These are phyloP conservation scores for Mycena crocata DNA, from an alignment of 768 basidiomycete species.

Conservation along the genomic window DNA sequence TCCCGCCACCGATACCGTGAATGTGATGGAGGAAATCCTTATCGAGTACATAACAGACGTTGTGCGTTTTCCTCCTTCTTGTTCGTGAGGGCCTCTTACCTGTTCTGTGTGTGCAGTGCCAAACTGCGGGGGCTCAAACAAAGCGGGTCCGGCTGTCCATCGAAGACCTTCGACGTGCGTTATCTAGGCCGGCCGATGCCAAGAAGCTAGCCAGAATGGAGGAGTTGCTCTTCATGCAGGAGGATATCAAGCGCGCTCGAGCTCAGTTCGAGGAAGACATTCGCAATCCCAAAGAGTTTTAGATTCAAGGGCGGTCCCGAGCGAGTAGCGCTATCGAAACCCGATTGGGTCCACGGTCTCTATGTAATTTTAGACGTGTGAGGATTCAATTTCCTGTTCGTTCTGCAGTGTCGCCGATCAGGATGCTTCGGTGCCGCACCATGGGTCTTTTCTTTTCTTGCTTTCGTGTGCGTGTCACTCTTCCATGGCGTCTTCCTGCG, in stretches of 20 bases:
- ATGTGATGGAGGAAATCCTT: conserved; percentile 93
- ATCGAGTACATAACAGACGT: conserved; percentile 92
- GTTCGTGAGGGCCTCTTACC: conserved; percentile 8
- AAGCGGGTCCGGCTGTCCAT: conserved; percentile 83
- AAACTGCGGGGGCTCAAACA: conserved; percentile 75
- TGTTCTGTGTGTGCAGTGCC: conserved; percentile 62
- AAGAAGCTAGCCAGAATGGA: conserved; percentile 95
- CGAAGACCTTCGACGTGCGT: conserved; percentile 84
- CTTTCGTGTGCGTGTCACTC: conserved; percentile 53
- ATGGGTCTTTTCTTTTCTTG: not conserved
- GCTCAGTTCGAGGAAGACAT: conserved; percentile 76
- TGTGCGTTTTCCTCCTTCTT: conserved; percentile 60
- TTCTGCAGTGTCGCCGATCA: conserved; percentile 18
- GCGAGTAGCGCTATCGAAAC: too few species aligned
- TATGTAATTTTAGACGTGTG: conserved; percentile 21
- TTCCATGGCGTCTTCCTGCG: conserved; percentile 70
- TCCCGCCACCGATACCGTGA: conserved; percentile 88
- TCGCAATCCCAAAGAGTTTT: conserved; percentile 41
- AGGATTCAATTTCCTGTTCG: not conserved
- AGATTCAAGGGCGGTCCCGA: conserved; percentile 11
- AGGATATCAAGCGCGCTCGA: conserved; percentile 90
- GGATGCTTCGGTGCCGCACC: conserved; percentile 20
- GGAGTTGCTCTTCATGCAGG: conserved; percentile 92
- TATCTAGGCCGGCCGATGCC: conserved; percentile 88
- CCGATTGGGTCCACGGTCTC: conserved; percentile 3